Evolutionary conservation across 495 filamentous ascomycete genomes (phyloP).

Genomic region (Aspergillus affinis): DNA sequence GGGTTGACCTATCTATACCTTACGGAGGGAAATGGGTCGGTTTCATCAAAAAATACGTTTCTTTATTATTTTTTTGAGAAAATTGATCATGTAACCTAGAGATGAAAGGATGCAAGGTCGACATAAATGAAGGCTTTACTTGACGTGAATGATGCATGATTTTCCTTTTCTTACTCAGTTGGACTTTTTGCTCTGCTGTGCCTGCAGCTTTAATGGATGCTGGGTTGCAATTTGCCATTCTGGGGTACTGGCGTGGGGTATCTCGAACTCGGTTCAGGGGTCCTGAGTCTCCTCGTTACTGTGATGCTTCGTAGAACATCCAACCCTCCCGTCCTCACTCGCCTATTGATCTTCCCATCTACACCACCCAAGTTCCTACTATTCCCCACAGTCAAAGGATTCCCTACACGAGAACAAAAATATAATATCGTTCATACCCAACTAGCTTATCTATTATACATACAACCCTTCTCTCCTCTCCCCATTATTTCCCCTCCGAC

Average conservation of each 20-base stretch:
- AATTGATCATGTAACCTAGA: slow-evolving; percentile 46
- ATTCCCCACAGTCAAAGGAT: not conserved
- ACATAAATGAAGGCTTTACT: slow-evolving; percentile 36
- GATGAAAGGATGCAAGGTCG: slow-evolving; percentile 43
- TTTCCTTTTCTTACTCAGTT: slow-evolving; percentile 3
- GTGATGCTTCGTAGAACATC: not conserved
- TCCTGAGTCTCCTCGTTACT: no score
- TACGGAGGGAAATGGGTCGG: slow-evolving; percentile 31
- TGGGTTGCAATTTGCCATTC: no score
- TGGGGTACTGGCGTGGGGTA: no score
- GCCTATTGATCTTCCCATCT: slow-evolving; percentile 1
- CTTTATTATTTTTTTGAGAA: slow-evolving; percentile 31
- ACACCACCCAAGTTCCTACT: not conserved
- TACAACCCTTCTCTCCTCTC: not conserved
- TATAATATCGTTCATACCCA: not conserved
- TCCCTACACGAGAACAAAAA: not conserved
- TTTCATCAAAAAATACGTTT: slow-evolving; percentile 30
- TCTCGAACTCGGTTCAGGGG: no score
- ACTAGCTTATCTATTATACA: not conserved
- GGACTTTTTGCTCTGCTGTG: not conserved
- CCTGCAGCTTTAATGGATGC: no score
- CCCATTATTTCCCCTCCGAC: slow-evolving; percentile 12
- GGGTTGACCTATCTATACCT: slow-evolving; percentile 35
- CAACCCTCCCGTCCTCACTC: slow-evolving; percentile 1
- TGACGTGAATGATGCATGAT: slow-evolving; percentile 40